Evolutionary conservation across 441 rosid genomes (phyloP).

Genomic region (Biscutella auriculata): DNA sequence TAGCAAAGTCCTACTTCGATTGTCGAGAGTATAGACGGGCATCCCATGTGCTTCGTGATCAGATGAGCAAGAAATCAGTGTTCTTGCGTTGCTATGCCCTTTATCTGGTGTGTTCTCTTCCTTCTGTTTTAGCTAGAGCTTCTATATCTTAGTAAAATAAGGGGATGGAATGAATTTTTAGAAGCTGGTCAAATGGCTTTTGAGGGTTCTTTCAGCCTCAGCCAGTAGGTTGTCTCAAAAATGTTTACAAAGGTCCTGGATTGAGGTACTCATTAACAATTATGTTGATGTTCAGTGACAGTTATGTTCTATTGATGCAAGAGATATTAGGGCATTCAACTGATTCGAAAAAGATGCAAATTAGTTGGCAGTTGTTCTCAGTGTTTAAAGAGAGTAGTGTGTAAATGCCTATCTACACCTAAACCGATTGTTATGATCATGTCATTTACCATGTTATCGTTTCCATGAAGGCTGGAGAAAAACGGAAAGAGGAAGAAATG

Average conservation of each 20-base stretch:
- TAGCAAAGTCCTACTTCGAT: slow-evolving; percentile 76
- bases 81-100: slow-evolving; percentile 85
- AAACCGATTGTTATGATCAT: background rate
- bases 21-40: slow-evolving; percentile 79
- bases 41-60: slow-evolving; percentile 72
- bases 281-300: background rate
- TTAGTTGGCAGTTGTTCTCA: background rate
- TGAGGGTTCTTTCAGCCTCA: background rate
- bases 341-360: background rate
- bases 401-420: background rate
- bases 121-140: background rate
- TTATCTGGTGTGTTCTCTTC: slow-evolving; percentile 48
- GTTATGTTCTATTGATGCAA: background rate
- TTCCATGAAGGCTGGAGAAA: slow-evolving; percentile 72
- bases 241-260: background rate
- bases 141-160: background rate
- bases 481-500: slow-evolving; percentile 86
- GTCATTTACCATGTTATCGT: background rate
- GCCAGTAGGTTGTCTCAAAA: background rate
- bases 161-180: background rate
- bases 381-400: background rate
- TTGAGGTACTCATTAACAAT: background rate
- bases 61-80: slow-evolving; percentile 57
- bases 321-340: background rate
- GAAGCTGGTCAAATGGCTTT: background rate